phyloP scores from a whole-genome alignment of 768 basidiomycete genomes.

The Tubosaeta sp. region DNA sequence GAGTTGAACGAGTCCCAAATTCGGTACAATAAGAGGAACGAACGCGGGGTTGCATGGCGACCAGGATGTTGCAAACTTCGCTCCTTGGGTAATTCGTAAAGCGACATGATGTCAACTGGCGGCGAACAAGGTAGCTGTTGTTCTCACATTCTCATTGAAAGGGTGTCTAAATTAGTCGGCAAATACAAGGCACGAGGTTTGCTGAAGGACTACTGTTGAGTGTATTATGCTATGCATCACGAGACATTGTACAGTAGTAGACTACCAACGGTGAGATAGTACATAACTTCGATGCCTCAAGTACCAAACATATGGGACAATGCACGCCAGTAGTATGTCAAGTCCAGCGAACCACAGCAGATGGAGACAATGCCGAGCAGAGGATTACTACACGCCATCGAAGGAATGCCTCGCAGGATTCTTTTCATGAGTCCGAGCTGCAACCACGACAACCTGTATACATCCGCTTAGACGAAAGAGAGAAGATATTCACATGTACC shows the following conservation, averaged over 20 bases:
- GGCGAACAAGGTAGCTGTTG: conserved; percentile 23
- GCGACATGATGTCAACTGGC: background rate
- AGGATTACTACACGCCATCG: too few relatives aligned
- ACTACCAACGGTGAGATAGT: too few relatives aligned
- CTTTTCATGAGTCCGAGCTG: conserved; percentile 72
- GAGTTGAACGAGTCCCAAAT: conserved; percentile 17
- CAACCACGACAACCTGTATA: conserved; percentile 80
- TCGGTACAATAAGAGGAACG: conserved; percentile 17
- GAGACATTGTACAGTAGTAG: too few relatives aligned
- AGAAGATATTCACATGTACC: conserved; percentile 29
- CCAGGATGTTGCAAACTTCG: conserved; percentile 4
- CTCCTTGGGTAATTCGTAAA: background rate
- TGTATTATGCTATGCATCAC: too few relatives aligned
- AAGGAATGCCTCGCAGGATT: background rate
- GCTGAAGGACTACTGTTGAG: background rate
- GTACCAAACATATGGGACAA: background rate
- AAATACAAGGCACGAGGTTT: too few relatives aligned
- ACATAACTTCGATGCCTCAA: background rate
- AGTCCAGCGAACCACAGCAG: background rate
- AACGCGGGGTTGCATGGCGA: conserved; percentile 22
- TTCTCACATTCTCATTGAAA: conserved; percentile 5
- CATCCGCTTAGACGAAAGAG: conserved; percentile 10
- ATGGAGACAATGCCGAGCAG: background rate
- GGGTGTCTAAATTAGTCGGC: too few relatives aligned
- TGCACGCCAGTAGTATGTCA: background rate